These are phyloP conservation scores for Boletus rubropictus DNA, from an alignment of 768 basidiomycete genomes.

Conservation along the genomic window DNA sequence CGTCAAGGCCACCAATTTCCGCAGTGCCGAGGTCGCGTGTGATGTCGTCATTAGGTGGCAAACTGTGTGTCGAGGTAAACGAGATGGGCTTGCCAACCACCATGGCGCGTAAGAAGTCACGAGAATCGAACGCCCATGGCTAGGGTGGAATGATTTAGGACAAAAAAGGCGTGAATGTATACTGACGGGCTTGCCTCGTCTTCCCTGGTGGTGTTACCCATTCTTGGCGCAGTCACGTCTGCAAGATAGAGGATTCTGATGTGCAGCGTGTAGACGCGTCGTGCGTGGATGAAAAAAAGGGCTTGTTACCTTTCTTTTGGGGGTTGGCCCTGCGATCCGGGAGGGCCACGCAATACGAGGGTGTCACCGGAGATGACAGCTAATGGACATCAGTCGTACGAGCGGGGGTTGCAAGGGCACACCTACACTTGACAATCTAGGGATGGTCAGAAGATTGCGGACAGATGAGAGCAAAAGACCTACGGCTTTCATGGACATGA, in stretches of 20 bases:
- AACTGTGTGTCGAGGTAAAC: constrained; percentile 75
- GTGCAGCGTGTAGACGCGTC: constrained; percentile 3
- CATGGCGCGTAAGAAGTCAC: constrained; percentile 83
- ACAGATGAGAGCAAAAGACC: constrained; percentile 22
- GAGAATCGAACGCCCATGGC: constrained; percentile 89
- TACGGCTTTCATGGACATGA: constrained; percentile 76
- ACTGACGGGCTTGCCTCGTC: constrained; percentile 64
- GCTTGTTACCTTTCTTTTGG: constrained; percentile 76
- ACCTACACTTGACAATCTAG: constrained; percentile 59
- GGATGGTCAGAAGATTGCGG: rapidly evolving
- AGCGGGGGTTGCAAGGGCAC: neutral
- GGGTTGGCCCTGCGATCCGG: constrained; percentile 76
- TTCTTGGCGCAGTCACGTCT: constrained; percentile 76
- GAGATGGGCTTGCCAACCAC: constrained; percentile 88
- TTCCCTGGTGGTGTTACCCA: constrained; percentile 76
- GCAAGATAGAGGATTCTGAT: constrained; percentile 82
- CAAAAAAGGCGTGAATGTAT: neutral
- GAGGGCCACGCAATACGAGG: constrained; percentile 72
- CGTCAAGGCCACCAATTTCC: constrained; percentile 66
- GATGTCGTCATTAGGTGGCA: constrained; percentile 69
- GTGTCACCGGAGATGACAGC: constrained; percentile 91
- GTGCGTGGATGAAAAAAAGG: neutral
- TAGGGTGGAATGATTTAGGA: constrained; percentile 26
- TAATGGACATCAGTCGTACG: constrained; percentile 30
- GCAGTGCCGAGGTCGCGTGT: constrained; percentile 76